Evolutionary conservation across 2,329 filamentous ascomycete species (phyloP).

Genomic region (Metarhizium humberi): DNA sequence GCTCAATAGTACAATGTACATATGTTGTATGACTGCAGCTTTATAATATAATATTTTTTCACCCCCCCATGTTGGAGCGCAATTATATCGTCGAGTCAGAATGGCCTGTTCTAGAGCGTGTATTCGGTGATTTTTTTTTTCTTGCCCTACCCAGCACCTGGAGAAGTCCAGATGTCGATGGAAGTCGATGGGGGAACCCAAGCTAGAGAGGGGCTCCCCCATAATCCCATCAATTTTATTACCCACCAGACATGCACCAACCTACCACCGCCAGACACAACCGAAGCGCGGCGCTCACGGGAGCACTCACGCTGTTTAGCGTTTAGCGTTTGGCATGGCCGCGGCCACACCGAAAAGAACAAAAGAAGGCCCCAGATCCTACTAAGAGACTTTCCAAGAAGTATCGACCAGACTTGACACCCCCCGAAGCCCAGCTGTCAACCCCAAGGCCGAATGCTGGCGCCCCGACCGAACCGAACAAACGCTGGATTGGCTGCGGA

Average conservation of each 20-base stretch:
- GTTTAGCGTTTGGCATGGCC: too few species aligned
- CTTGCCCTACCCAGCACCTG: slow-evolving; percentile 1
- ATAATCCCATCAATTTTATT: neutral
- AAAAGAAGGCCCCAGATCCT: neutral
- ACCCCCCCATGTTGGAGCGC: neutral
- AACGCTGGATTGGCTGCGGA: too few species aligned
- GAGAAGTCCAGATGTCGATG: neutral
- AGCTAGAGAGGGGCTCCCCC: neutral
- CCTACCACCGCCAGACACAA: too few species aligned
- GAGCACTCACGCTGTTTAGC: too few species aligned
- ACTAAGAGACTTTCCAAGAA: neutral
- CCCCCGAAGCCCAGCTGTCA: too few species aligned
- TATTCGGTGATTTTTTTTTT: neutral
- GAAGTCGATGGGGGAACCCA: neutral
- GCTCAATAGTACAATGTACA: too few species aligned
- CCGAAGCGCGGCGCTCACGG: too few species aligned
- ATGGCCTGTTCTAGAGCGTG: neutral
- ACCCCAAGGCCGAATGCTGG: too few species aligned
- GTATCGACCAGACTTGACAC: too few species aligned
- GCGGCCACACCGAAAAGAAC: neutral
- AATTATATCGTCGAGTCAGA: neutral
- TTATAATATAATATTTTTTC: neutral
- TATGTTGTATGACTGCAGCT: too few species aligned
- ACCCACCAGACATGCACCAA: too few species aligned
- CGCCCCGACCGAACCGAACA: too few species aligned